Conservation (phyloP, 805 yeast species). For the Cyberlindnera petersonii region DNA sequence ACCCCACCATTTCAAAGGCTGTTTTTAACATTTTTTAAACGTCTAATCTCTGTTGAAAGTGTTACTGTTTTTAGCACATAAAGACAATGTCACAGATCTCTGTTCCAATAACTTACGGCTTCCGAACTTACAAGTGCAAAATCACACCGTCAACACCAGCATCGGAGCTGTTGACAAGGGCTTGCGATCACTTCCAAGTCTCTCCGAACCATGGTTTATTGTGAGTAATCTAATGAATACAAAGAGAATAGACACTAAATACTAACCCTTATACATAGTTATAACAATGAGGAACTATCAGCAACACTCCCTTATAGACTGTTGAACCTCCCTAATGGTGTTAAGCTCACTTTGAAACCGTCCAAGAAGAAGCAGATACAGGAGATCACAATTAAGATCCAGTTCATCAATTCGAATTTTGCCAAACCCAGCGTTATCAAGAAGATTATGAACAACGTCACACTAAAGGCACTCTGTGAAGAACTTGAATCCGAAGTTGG, state of each 20-base stretch:
- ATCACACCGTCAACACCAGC: constrained; percentile 35
- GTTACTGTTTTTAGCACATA: no score
- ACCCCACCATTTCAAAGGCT: no score
- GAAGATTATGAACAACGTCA: constrained; percentile 19
- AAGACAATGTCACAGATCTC: constrained; percentile 9
- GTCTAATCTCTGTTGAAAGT: no score
- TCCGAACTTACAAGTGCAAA: constrained; percentile 32
- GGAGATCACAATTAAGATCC: constrained; percentile 31
- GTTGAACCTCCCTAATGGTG: constrained; percentile 42
- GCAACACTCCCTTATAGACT: constrained; percentile 41
- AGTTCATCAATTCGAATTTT: constrained; percentile 24
- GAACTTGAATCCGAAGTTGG: constrained; percentile 20
- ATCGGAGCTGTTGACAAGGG: constrained; percentile 33
- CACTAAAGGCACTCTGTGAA: constrained; percentile 15
- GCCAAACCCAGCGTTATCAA: constrained; percentile 24
- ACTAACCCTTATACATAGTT: constrained; percentile 15
- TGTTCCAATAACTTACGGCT: constrained; percentile 33
- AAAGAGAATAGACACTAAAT: neutral
- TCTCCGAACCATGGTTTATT: constrained; percentile 25
- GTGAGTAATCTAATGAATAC: constrained; percentile 13
- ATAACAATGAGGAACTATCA: constrained; percentile 33
- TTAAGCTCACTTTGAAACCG: constrained; percentile 33
- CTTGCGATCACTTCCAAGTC: constrained; percentile 37
- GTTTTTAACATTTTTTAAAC: no score
- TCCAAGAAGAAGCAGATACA: constrained; percentile 2